phyloP scores from a whole-genome alignment of 768 basidiomycete species.

The Kwoniella pini region DNA sequence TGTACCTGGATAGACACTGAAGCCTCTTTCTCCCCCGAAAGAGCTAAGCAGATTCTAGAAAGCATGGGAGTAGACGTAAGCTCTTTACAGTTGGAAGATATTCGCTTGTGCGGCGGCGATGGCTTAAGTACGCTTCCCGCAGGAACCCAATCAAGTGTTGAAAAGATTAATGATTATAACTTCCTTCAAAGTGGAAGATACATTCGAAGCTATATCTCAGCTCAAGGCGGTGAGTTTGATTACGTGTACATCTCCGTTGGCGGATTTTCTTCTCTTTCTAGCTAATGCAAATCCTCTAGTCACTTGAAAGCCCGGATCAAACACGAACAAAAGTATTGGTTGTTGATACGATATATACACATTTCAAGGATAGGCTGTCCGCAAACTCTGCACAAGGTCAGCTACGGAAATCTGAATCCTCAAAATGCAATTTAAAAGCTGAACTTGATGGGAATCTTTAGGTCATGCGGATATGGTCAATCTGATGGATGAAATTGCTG shows the following conservation, averaged over 20 bases:
- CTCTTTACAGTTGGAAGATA: background rate
- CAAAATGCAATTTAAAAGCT: too few species aligned
- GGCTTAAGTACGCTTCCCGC: background rate
- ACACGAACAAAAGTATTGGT: slow-evolving; percentile 35
- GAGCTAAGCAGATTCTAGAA: slow-evolving; percentile 39
- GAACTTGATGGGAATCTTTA: too few species aligned
- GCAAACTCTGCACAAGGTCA: slow-evolving; percentile 43
- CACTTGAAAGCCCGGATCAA: background rate
- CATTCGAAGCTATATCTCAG: slow-evolving; percentile 34
- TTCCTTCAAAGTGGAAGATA: slow-evolving; percentile 42
- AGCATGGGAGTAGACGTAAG: slow-evolving; percentile 29
- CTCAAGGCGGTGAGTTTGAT: slow-evolving; percentile 17
- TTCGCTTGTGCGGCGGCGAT: background rate
- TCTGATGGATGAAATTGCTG: slow-evolving; percentile 39
- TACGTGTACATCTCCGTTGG: background rate
- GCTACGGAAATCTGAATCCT: slow-evolving; percentile 1
- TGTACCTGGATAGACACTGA: slow-evolving; percentile 52
- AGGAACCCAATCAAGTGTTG: slow-evolving; percentile 27
- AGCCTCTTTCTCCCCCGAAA: slow-evolving; percentile 40
- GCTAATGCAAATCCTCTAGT: slow-evolving; percentile 3
- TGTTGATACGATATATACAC: slow-evolving; percentile 38
- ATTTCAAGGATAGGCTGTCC: slow-evolving; percentile 47
- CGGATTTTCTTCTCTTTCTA: background rate
- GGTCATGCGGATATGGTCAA: slow-evolving; percentile 44
- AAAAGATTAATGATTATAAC: slow-evolving; percentile 31